These are phyloP conservation scores for Hygrocybe coccinea DNA, from an alignment of 768 basidiomycete species.

Conservation along the genomic window DNA sequence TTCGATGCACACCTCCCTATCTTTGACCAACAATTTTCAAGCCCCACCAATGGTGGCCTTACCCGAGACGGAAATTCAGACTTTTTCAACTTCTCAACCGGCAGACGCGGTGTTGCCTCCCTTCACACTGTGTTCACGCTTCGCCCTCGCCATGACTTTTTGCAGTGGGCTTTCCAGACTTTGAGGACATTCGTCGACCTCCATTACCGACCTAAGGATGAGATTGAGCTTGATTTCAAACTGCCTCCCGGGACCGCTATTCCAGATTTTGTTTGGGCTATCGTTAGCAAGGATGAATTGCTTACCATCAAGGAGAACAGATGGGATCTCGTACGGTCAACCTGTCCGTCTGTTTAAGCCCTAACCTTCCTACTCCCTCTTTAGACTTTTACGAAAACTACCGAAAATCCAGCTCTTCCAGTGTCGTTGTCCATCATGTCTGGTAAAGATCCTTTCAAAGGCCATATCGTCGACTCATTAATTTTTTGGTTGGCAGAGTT, in stretches of 20 bases:
- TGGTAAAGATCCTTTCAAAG: constrained; percentile 34
- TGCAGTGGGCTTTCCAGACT: constrained; percentile 60
- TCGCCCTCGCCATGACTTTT: constrained; percentile 77
- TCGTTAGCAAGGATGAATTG: constrained; percentile 78
- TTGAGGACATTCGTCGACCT: constrained; percentile 68
- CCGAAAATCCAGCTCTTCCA: constrained; percentile 61
- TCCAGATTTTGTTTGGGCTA: constrained; percentile 74
- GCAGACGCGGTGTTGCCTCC: constrained; percentile 68
- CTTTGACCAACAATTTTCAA: constrained; percentile 70
- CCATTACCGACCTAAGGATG: constrained; percentile 64
- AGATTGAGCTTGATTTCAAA: constrained; percentile 74
- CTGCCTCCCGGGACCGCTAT: constrained; percentile 49
- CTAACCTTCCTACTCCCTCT: neutral
- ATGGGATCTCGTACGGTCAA: constrained; percentile 79
- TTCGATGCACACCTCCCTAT: constrained; percentile 53
- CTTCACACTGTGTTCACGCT: constrained; percentile 78
- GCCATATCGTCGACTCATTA: neutral
- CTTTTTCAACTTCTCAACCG: constrained; percentile 84
- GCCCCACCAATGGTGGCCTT: constrained; percentile 51
- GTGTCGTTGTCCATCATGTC: constrained; percentile 69
- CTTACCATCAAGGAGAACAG: constrained; percentile 60
- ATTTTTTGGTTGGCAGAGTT: constrained; percentile 49
- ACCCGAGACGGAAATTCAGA: constrained; percentile 69
- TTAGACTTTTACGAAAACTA: constrained; percentile 79
- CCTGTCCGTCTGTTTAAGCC: neutral